phyloP scores from a whole-genome alignment of 768 basidiomycete species.

The Pleurotus giganteus region DNA sequence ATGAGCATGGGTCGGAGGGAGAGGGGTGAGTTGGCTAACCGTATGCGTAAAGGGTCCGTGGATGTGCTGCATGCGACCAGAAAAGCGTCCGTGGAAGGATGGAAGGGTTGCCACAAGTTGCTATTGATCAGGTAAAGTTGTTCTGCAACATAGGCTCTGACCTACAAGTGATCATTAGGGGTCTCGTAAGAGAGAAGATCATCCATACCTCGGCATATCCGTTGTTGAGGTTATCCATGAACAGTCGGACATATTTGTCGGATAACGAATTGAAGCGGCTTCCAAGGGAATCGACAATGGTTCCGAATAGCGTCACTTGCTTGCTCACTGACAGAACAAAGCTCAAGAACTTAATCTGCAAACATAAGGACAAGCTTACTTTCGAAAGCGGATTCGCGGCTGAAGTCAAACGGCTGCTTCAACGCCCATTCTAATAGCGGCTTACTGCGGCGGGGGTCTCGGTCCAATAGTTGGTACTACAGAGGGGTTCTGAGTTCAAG shows the following conservation, averaged over 20 bases:
- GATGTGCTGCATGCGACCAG: slow-evolving; percentile 49
- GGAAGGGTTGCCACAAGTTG: slow-evolving; percentile 68
- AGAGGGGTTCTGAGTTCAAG: slow-evolving; percentile 4
- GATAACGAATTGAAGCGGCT: slow-evolving; percentile 64
- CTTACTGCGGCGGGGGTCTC: slow-evolving; percentile 78
- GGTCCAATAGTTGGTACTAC: slow-evolving; percentile 55
- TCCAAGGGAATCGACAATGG: slow-evolving; percentile 64
- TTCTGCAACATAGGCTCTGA: slow-evolving; percentile 67
- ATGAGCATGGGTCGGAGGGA: slow-evolving; percentile 10
- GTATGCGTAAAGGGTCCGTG: slow-evolving; percentile 59
- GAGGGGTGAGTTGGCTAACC: slow-evolving; percentile 32
- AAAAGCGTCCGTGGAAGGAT: slow-evolving; percentile 53
- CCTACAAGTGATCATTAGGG: slow-evolving; percentile 34
- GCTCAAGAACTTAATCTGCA: slow-evolving; percentile 2
- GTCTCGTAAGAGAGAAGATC: not conserved
- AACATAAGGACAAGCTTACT: slow-evolving; percentile 43
- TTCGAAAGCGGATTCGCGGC: slow-evolving; percentile 82
- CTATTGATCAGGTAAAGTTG: slow-evolving; percentile 56
- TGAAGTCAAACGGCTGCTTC: slow-evolving; percentile 75
- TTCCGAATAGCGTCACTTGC: slow-evolving; percentile 61
- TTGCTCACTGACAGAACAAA: slow-evolving; percentile 61
- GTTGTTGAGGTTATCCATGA: slow-evolving; percentile 76
- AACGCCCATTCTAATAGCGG: slow-evolving; percentile 77
- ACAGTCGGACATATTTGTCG: slow-evolving; percentile 66
- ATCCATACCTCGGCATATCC: slow-evolving; percentile 77